Evolutionary conservation across 106 monocot genomes (phyloP).

Genomic region (Apostasia shenzhenica): DNA sequence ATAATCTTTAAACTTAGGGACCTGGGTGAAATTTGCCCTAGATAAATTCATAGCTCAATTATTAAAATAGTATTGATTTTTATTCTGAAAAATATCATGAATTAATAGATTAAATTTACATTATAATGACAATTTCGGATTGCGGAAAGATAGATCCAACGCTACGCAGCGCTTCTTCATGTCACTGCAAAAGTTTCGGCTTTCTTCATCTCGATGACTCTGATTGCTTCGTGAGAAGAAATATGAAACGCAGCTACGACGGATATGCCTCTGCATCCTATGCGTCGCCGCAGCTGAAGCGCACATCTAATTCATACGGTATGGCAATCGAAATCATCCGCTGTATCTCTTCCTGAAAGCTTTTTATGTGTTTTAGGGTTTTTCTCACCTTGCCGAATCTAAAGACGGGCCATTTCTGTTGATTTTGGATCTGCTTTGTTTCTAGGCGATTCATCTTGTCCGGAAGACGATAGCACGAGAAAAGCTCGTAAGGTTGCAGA

Average conservation of each 20-base stretch:
- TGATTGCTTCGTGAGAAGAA: neutral
- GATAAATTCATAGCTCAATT: too few relatives aligned
- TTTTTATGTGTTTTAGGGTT: neutral
- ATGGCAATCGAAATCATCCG: neutral
- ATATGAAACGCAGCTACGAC: constrained; percentile 63
- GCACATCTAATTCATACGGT: constrained; percentile 32
- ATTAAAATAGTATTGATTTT: too few relatives aligned
- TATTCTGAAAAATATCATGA: too few relatives aligned
- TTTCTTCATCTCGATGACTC: too few relatives aligned
- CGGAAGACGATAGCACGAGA: constrained; percentile 47
- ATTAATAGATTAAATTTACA: too few relatives aligned
- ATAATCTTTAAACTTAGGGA: too few relatives aligned
- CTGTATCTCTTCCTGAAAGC: neutral
- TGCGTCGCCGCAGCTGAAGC: constrained; percentile 42
- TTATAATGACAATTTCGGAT: too few relatives aligned
- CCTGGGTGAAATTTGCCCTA: too few relatives aligned
- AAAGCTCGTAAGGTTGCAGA: constrained; percentile 81
- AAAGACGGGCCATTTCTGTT: neutral
- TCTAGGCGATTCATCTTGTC: constrained; percentile 20
- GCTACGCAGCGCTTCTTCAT: too few relatives aligned
- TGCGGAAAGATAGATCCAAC: too few relatives aligned
- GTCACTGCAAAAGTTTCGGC: too few relatives aligned
- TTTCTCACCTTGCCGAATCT: too few relatives aligned
- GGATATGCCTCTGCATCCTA: constrained; percentile 35
- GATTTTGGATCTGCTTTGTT: neutral